A percentile compares a stretch with the other conserved stretches of the same genome.
phyloP scores from a whole-genome alignment of 805 yeast genomes.

The Candida railenensis region DNA sequence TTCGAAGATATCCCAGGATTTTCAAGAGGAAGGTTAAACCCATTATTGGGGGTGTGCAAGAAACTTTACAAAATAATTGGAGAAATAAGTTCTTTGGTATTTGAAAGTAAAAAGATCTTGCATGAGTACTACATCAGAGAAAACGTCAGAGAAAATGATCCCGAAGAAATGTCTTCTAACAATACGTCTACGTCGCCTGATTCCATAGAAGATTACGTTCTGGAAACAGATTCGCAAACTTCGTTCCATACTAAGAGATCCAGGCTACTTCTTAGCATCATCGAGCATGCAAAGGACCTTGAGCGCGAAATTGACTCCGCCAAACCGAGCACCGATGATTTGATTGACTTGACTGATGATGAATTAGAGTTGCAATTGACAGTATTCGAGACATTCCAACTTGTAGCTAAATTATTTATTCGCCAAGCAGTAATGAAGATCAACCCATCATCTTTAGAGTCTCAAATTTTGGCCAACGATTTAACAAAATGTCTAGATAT shows the following conservation, averaged over 20 bases:
- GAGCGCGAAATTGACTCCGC: constrained; percentile 50
- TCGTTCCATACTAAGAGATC: constrained; percentile 23
- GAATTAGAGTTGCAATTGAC: constrained; percentile 69
- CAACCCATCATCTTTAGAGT: constrained; percentile 62
- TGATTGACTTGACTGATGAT: constrained; percentile 36
- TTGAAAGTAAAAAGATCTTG: constrained; percentile 42
- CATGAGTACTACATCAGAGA: constrained; percentile 9
- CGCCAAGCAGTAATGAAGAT: constrained; percentile 61
- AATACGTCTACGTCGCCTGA: constrained; percentile 9
- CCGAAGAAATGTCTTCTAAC: neutral
- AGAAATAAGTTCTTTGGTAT: constrained; percentile 61
- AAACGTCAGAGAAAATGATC: neutral
- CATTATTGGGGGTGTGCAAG: constrained; percentile 71
- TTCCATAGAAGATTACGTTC: constrained; percentile 8
- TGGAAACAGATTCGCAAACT: constrained; percentile 19
- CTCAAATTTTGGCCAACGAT: constrained; percentile 57
- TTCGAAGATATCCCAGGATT: constrained; percentile 36
- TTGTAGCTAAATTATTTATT: constrained; percentile 65
- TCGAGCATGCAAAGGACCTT: constrained; percentile 34
- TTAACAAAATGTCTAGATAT: constrained; percentile 57
- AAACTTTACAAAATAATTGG: constrained; percentile 67
- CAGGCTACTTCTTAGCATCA: constrained; percentile 22
- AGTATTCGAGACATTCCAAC: constrained; percentile 67
- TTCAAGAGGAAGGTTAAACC: constrained; percentile 52
- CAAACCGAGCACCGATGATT: constrained; percentile 51